These are phyloP conservation scores for Russula dissimulans DNA, from an alignment of 768 basidiomycete species.

Conservation along the genomic window DNA sequence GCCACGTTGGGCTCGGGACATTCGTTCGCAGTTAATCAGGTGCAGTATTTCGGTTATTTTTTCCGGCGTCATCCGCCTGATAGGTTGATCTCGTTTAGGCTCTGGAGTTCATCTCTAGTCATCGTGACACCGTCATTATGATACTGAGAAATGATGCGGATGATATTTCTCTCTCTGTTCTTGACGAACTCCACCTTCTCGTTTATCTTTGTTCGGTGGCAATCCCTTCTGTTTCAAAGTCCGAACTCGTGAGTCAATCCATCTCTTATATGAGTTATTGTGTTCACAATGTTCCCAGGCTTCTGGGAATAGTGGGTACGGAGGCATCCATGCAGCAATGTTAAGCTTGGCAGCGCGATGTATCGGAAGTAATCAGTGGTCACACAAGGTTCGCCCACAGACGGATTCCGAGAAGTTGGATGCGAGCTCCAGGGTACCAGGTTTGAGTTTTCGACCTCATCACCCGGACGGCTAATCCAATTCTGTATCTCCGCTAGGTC, in stretches of 20 bases:
- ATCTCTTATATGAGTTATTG: slow-evolving; percentile 2
- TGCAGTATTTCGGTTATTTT: slow-evolving; percentile 22
- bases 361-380: slow-evolving; percentile 52
- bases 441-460: slow-evolving; percentile 28
- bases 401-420: slow-evolving; percentile 57
- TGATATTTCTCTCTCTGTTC: slow-evolving; percentile 48
- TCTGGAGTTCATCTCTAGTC: slow-evolving; percentile 70
- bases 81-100: slow-evolving; percentile 37
- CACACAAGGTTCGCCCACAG: slow-evolving; percentile 47
- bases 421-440: slow-evolving; percentile 44
- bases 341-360: slow-evolving; percentile 64
- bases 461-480: background rate
- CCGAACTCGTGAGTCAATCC: slow-evolving; percentile 57
- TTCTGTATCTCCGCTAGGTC: slow-evolving; percentile 30
- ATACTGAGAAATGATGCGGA: slow-evolving; percentile 69
- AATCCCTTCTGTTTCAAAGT: slow-evolving; percentile 60
- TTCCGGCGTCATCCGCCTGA: background rate
- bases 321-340: slow-evolving; percentile 74
- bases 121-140: slow-evolving; percentile 76
- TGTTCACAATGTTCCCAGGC: slow-evolving; percentile 26
- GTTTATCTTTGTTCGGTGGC: slow-evolving; percentile 62
- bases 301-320: slow-evolving; percentile 70
- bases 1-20: slow-evolving; percentile 69
- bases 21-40: slow-evolving; percentile 60
- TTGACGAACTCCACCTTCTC: slow-evolving; percentile 77